Base-by-base conservation (phyloP, 2,329 filamentous ascomycete species). In the Pyrenophora graminea region DNA sequence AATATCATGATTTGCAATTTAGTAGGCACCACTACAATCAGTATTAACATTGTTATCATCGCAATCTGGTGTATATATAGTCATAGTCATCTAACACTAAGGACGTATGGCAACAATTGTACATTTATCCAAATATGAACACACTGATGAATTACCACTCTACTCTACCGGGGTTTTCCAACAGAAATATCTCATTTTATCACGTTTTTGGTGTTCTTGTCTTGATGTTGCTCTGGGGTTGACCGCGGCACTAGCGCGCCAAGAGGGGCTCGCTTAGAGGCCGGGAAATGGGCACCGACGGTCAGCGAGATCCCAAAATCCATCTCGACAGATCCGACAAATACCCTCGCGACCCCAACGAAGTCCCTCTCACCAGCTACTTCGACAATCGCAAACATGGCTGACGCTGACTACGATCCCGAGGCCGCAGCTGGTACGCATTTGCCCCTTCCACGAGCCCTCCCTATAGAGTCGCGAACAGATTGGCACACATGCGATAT, bases 381-480 rank as follows among this genome's bases (percentile, higher is more conserved):
- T 70, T 74, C 70, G 70, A 74, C 56, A 69, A 75, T 77, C 78
- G 80, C 81, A 83, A 89, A 77, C 82, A 93, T 93, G 90, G 90
- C 90, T 86, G 90, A 93, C 84, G 76, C 80, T 72, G 88, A 91
- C 82, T 94, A 94, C 83, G 89, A 52, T 32, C 45, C 49, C 45
- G 49, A 52, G 49, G 49, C 48, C 86, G 93, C 93, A 82, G 93
- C 91, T 78, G 83, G 82, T 86, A 85, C 74, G 83, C 58, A 65
- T 48, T 32, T 45, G 55, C 45, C 42, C 50, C 42, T 27, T 48
- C 53, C 38, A 52, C 55, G 45, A 57, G 43, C 40, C 47, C 38
- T 48, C 18, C 36, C 40, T 38, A 53, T 55, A 41, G 55, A 52
- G 55, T 33, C 44, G 51, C 55, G 23, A 25, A 25, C 23, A 51